A percentile compares a stretch with the other conserved stretches of the same genome.
These are phyloP conservation scores for Tagetes patula DNA, from an alignment of 129 eudicot genomes.

Conservation along the genomic window DNA sequence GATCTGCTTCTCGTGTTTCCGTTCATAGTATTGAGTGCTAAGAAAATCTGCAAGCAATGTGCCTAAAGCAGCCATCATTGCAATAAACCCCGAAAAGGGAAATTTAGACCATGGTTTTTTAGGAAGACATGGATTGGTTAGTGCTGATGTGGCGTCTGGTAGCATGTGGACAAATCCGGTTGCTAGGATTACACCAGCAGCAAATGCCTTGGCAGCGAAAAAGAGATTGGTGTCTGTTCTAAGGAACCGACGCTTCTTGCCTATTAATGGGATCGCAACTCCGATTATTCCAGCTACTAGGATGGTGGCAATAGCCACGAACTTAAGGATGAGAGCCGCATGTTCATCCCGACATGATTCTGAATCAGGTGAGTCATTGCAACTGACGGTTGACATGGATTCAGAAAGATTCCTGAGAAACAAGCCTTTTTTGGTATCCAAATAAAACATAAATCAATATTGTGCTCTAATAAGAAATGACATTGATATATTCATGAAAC, in stretches of 20 bases:
- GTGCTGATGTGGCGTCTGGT: slow-evolving; percentile 73
- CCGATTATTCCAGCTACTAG: slow-evolving; percentile 66
- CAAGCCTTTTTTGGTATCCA: slow-evolving; percentile 35
- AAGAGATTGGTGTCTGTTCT: slow-evolving; percentile 75
- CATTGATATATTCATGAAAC: neutral
- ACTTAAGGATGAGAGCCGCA: slow-evolving; percentile 56
- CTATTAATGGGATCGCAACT: slow-evolving; percentile 69
- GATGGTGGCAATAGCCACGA: slow-evolving; percentile 61
- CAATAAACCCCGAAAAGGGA: slow-evolving; percentile 80
- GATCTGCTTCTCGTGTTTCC: slow-evolving; percentile 65
- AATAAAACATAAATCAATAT: slow-evolving; percentile 29
- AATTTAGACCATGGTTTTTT: slow-evolving; percentile 80
- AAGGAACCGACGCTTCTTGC: slow-evolving; percentile 64
- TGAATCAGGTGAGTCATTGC: slow-evolving; percentile 39
- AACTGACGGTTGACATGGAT: slow-evolving; percentile 53
- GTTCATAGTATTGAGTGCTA: slow-evolving; percentile 80
- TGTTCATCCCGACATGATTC: slow-evolving; percentile 63
- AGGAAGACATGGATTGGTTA: slow-evolving; percentile 65
- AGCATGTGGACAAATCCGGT: slow-evolving; percentile 94
- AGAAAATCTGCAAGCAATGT: slow-evolving; percentile 81
- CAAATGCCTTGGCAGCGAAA: slow-evolving; percentile 81
- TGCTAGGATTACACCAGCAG: slow-evolving; percentile 92
- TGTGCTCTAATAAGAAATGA: neutral
- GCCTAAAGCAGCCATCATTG: slow-evolving; percentile 79
- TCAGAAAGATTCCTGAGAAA: slow-evolving; percentile 49